Conservation (phyloP, 2,329 filamentous ascomycete species). For the Atkinsonella hypoxylon region DNA sequence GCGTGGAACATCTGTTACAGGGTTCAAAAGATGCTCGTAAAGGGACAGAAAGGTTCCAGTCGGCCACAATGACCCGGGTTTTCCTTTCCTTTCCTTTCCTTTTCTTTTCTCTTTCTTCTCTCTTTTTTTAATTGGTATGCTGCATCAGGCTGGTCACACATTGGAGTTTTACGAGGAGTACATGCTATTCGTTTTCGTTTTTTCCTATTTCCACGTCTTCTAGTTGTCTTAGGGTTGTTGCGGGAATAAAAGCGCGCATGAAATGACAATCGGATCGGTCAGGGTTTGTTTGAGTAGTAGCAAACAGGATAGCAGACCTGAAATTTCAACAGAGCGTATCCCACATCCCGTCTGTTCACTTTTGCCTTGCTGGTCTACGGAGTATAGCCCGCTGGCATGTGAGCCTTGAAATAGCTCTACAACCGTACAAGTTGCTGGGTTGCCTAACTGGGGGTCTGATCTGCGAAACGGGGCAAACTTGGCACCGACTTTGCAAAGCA, state of each 20-base stretch:
- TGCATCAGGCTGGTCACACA: not conserved
- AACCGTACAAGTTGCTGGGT: not conserved
- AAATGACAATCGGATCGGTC: not conserved
- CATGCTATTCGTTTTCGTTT: not conserved
- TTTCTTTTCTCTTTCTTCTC: not conserved
- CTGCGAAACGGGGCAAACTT: no score
- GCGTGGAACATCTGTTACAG: not conserved
- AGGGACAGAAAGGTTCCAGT: no score
- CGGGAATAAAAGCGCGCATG: not conserved
- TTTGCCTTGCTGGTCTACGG: no score
- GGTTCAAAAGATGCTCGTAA: no score
- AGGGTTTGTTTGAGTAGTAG: not conserved
- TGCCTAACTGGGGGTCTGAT: no score
- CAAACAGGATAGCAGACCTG: not conserved
- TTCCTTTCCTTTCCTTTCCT: no score
- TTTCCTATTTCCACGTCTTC: not conserved
- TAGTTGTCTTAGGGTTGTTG: not conserved
- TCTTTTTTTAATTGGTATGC: not conserved
- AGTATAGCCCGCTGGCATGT: no score
- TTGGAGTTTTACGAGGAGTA: not conserved
- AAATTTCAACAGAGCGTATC: not conserved
- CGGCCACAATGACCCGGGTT: no score
- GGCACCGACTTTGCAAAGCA: no score
- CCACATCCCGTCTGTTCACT: no score
- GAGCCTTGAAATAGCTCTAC: not conserved